Evolutionary conservation across 495 filamentous ascomycete genomes (phyloP).

Genomic region (Xylaria bambusicola): DNA sequence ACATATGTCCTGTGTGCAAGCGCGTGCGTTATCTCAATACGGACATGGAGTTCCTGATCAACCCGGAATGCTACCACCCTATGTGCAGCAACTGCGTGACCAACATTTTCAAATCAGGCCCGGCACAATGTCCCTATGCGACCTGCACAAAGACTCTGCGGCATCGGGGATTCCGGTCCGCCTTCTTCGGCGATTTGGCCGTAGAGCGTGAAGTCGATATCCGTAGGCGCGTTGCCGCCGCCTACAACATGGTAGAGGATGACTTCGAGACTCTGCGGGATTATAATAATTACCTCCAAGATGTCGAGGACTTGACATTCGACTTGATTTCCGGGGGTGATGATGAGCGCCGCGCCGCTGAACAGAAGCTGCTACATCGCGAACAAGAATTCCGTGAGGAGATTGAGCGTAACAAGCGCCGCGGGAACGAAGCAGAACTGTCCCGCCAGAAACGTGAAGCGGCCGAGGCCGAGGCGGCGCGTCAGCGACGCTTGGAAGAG

Average conservation of each 20-base stretch:
- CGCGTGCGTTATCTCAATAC: slow-evolving; percentile 91
- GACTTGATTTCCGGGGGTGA: slow-evolving; percentile 77
- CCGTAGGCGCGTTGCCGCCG: slow-evolving; percentile 71
- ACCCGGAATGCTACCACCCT: slow-evolving; percentile 97
- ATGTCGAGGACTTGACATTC: slow-evolving; percentile 86
- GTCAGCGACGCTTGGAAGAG: slow-evolving; percentile 61
- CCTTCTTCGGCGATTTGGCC: slow-evolving; percentile 86
- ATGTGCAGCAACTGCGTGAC: slow-evolving; percentile 96
- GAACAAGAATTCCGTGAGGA: slow-evolving; percentile 68
- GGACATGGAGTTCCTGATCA: slow-evolving; percentile 90
- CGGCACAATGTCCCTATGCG: slow-evolving; percentile 85
- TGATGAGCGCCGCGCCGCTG: slow-evolving; percentile 60
- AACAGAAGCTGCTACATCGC: slow-evolving; percentile 66
- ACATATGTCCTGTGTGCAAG: slow-evolving; percentile 97
- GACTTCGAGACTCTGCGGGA: slow-evolving; percentile 81
- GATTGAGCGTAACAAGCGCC: slow-evolving; percentile 68
- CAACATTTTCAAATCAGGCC: slow-evolving; percentile 88
- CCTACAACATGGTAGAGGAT: slow-evolving; percentile 86
- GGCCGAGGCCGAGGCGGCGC: slow-evolving; percentile 54
- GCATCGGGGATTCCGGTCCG: slow-evolving; percentile 76
- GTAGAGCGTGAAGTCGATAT: slow-evolving; percentile 97
- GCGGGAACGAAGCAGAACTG: slow-evolving; percentile 62
- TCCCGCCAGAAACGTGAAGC: slow-evolving; percentile 36
- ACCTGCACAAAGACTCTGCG: slow-evolving; percentile 84
- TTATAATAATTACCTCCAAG: slow-evolving; percentile 94